A percentile compares a stretch with the other conserved stretches of the same genome.
Conservation (phyloP, 163 green algal species). For the Volvox carteri region DNA sequence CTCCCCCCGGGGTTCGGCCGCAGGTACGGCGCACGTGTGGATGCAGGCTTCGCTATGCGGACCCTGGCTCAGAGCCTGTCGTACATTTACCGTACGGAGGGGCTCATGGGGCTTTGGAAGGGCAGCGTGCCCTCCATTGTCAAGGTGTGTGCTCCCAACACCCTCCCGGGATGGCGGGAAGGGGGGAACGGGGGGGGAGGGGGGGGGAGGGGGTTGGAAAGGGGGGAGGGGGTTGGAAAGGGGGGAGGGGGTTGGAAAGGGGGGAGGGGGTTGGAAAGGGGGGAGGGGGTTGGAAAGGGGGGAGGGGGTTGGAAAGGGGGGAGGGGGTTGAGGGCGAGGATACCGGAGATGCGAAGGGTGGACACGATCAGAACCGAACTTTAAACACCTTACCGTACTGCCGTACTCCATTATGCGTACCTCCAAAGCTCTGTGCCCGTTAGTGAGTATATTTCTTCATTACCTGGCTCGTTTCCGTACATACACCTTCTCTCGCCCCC, state of each 20-base stretch:
- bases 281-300: not conserved
- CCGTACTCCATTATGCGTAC: too few species aligned
- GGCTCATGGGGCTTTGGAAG: slow-evolving; percentile 78
- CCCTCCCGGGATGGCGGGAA: too few species aligned
- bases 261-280: not conserved
- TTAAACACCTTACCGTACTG: too few species aligned
- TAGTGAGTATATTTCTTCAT: too few species aligned
- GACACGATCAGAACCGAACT: too few species aligned
- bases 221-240: not conserved
- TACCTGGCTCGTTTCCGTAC: too few species aligned
- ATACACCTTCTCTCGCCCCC: not conserved
- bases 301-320: not conserved
- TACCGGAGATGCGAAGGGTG: too few species aligned
- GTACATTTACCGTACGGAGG: slow-evolving; percentile 71
- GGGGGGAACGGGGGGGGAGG: not conserved
- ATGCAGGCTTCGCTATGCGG: slow-evolving; percentile 60
- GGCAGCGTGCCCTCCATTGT: slow-evolving; percentile 69
- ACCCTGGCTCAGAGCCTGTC: slow-evolving; percentile 62
- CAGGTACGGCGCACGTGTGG: slow-evolving; percentile 72
- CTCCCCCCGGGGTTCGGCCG: not conserved
- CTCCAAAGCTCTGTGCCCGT: too few species aligned
- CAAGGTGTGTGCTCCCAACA: slow-evolving; percentile 56
- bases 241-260: not conserved
- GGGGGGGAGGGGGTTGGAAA: not conserved
- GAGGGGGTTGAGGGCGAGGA: not conserved